A percentile compares a stretch with the other conserved stretches of the same genome.
These are phyloP conservation scores for Pichia sp. DNA, from an alignment of 1,139 yeast species.

Conservation along the genomic window DNA sequence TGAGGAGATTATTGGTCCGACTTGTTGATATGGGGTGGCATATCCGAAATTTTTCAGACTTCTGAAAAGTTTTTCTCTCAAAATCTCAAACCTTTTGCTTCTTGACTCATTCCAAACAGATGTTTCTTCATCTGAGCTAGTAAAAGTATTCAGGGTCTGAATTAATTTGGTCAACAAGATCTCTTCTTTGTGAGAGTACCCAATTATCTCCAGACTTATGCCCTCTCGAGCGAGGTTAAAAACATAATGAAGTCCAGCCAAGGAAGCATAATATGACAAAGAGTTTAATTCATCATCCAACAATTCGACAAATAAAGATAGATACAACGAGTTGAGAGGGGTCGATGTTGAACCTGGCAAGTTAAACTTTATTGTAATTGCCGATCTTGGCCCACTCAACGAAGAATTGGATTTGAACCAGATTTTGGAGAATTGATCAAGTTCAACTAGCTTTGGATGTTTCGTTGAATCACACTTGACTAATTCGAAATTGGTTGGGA, in stretches of 20 bases:
- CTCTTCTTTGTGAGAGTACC: constrained; percentile 78
- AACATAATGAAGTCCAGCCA: constrained; percentile 68
- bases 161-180: constrained; percentile 59
- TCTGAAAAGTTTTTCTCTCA: constrained; percentile 60
- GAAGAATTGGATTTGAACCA: constrained; percentile 94
- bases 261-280: constrained; percentile 73
- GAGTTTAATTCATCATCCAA: constrained; percentile 75
- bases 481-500: constrained; percentile 72
- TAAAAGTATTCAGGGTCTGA: constrained; percentile 46
- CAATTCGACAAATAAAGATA: constrained; percentile 62
- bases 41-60: constrained; percentile 67
- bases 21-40: constrained; percentile 71
- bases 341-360: constrained; percentile 59
- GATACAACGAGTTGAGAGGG: constrained; percentile 51
- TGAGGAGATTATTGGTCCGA: constrained; percentile 56
- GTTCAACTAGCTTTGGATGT: constrained; percentile 46
- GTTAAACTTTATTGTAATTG: constrained; percentile 59
- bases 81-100: constrained; percentile 54
- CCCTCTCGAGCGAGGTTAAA: constrained; percentile 68
- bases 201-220: constrained; percentile 59
- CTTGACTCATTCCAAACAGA: constrained; percentile 29
- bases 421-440: constrained; percentile 40
- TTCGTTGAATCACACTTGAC: constrained; percentile 29
- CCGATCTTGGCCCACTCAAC: constrained; percentile 84
- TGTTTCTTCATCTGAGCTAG: constrained; percentile 33